Percentiles rank a stretch among this genome's conserved stretches.
Evolutionary conservation across 2,329 filamentous ascomycete genomes (phyloP).

Genomic region (Alternaria gaisen): DNA sequence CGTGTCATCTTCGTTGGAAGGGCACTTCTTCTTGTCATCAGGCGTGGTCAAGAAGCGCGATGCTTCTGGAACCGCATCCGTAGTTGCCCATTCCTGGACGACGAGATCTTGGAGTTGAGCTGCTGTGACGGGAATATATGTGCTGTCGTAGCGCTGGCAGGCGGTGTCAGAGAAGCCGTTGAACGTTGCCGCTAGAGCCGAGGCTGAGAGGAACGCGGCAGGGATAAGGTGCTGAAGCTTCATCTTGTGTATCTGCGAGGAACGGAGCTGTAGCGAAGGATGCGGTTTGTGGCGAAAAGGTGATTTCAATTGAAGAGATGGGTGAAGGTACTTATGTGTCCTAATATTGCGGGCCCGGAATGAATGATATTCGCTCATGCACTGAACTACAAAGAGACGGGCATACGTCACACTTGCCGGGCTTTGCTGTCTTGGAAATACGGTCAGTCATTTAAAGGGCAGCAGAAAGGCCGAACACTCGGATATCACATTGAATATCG

Average conservation of each 20-base stretch:
- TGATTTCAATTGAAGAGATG: no score
- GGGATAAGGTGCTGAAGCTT: neutral
- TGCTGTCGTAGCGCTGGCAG: neutral
- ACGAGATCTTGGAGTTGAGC: neutral
- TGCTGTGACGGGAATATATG: neutral
- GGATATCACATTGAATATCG: neutral
- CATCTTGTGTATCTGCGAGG: neutral
- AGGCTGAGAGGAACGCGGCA: neutral
- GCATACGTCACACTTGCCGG: neutral
- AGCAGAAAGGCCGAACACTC: neutral
- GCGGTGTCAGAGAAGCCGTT: neutral
- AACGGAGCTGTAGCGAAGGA: neutral
- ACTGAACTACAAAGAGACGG: neutral
- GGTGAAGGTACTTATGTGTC: neutral
- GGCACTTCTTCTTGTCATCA: neutral
- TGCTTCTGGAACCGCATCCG: neutral
- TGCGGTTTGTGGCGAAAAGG: neutral
- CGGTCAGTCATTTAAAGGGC: neutral
- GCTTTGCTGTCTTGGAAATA: neutral
- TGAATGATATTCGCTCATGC: neutral
- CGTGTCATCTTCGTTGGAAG: conserved; percentile 1
- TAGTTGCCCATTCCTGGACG: neutral
- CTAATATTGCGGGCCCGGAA: neutral
- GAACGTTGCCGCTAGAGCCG: neutral
- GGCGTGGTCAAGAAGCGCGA: neutral